These are phyloP conservation scores for Juglanconis oblonga DNA, from an alignment of 2,329 filamentous ascomycete genomes.

Conservation along the genomic window DNA sequence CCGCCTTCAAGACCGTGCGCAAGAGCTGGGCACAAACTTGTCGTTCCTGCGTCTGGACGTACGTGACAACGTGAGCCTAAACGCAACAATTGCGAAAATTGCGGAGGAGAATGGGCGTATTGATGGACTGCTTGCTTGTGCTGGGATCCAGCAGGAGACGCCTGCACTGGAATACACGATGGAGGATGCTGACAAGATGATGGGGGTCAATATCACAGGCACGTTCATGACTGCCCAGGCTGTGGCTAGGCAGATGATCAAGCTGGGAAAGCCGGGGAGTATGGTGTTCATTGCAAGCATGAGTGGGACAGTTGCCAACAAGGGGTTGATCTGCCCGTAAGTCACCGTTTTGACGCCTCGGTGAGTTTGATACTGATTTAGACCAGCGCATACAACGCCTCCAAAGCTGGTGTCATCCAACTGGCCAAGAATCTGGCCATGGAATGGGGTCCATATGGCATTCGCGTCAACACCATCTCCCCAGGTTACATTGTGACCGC, in stretches of 20 bases:
- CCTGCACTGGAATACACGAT: conserved; percentile 77
- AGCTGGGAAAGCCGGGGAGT: conserved; percentile 55
- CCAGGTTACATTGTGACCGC: conserved; percentile 78
- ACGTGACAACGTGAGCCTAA: conserved; percentile 65
- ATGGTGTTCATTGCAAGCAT: conserved; percentile 69
- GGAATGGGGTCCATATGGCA: conserved; percentile 71
- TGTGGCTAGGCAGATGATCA: conserved; percentile 73
- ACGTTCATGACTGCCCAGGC: conserved; percentile 83
- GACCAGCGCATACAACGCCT: conserved; percentile 68
- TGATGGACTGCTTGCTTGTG: conserved; percentile 72
- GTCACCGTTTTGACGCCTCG: conserved; percentile 24
- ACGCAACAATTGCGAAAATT: conserved; percentile 66
- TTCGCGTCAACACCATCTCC: conserved; percentile 78
- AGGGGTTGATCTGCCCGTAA: conserved; percentile 58
- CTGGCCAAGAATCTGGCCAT: conserved; percentile 67
- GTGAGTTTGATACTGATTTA: background rate
- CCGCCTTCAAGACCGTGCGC: conserved; percentile 60
- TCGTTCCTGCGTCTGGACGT: conserved; percentile 80
- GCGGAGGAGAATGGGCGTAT: conserved; percentile 67
- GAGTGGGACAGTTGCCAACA: conserved; percentile 65
- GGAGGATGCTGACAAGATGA: conserved; percentile 72
- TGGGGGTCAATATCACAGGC: conserved; percentile 84
- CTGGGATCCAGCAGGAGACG: conserved; percentile 78
- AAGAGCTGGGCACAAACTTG: conserved; percentile 64
- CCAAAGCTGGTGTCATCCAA: conserved; percentile 72